A percentile compares a stretch with the other conserved stretches of the same genome.
phyloP scores from a whole-genome alignment of 2,329 filamentous ascomycete species.

The Zopfia rhizophila region DNA sequence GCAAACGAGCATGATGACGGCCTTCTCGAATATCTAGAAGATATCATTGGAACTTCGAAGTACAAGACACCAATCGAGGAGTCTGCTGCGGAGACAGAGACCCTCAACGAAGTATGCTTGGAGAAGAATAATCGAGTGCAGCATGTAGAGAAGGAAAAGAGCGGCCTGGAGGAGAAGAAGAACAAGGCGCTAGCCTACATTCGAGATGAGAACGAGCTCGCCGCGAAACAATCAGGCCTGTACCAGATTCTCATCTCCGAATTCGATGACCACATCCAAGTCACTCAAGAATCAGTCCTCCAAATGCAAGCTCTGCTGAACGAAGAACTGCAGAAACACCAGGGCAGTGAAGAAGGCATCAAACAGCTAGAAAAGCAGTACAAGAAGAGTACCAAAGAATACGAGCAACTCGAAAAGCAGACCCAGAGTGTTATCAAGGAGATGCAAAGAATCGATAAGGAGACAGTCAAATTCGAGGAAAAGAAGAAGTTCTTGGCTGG shows the following conservation, averaged over 20 bases:
- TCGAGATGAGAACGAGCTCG: constrained; percentile 91
- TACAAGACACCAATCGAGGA: constrained; percentile 98
- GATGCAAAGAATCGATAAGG: constrained; percentile 92
- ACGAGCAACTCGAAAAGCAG: constrained; percentile 82
- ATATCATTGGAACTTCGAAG: constrained; percentile 98
- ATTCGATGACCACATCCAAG: constrained; percentile 86
- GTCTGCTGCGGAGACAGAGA: constrained; percentile 87
- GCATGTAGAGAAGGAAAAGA: constrained; percentile 98
- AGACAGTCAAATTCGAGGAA: constrained; percentile 96
- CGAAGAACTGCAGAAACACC: constrained; percentile 88
- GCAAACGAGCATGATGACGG: constrained; percentile 95
- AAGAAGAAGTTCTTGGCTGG: constrained; percentile 92
- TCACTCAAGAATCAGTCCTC: constrained; percentile 88
- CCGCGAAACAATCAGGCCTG: constrained; percentile 86
- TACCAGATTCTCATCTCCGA: constrained; percentile 93
- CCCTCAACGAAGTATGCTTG: constrained; percentile 90
- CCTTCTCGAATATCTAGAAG: constrained; percentile 93
- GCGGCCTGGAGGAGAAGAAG: constrained; percentile 93
- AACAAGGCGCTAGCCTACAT: constrained; percentile 91
- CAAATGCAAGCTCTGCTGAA: constrained; percentile 90
- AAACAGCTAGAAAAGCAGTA: constrained; percentile 88
- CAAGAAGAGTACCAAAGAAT: constrained; percentile 83
- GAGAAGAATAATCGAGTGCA: constrained; percentile 97
- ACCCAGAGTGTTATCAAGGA: constrained; percentile 84
- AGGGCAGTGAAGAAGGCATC: constrained; percentile 89